Percentiles rank a stretch among this genome's conserved stretches.
These are phyloP conservation scores for Fistulinella prunicolor DNA, from an alignment of 768 basidiomycete species.

Conservation along the genomic window DNA sequence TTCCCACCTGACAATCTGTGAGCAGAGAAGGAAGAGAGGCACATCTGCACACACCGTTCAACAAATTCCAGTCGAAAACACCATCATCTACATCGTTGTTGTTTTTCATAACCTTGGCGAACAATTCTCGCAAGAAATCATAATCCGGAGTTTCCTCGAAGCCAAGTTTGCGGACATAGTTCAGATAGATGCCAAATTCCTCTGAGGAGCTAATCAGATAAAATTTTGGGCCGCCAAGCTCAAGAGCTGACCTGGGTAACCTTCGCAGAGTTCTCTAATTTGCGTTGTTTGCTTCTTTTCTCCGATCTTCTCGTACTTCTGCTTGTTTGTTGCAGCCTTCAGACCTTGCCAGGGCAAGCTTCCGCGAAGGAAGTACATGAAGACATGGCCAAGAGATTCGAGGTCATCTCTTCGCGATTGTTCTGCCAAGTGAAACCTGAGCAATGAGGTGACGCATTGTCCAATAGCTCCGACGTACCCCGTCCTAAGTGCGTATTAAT, in stretches of 20 bases:
- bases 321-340: conserved; percentile 99
- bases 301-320: conserved; percentile 99
- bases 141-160: conserved; percentile 99
- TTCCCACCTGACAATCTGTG: conserved; percentile 59
- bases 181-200: conserved; percentile 97
- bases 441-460: conserved; percentile 3
- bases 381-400: conserved; percentile 98
- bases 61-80: conserved; percentile 92
- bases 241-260: conserved; percentile 74
- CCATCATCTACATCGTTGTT: conserved; percentile 90
- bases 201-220: conserved; percentile 47
- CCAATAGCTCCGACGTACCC: conserved; percentile 48
- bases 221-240: not conserved
- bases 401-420: conserved; percentile 95
- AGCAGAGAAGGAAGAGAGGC: conserved; percentile 1
- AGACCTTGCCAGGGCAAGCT: conserved; percentile 98
- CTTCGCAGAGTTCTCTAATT: conserved; percentile 95
- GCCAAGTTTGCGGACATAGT: conserved; percentile 98
- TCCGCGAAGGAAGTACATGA: conserved; percentile 98
- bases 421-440: conserved; percentile 41
- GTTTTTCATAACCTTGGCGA: conserved; percentile 90
- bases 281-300: conserved; percentile 99
- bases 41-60: conserved; percentile 59
- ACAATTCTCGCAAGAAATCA: conserved; percentile 94
- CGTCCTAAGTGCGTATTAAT: conserved; percentile 98